Conservation (phyloP, 305 asterid genomes). For the Ilex paraguariensis region DNA sequence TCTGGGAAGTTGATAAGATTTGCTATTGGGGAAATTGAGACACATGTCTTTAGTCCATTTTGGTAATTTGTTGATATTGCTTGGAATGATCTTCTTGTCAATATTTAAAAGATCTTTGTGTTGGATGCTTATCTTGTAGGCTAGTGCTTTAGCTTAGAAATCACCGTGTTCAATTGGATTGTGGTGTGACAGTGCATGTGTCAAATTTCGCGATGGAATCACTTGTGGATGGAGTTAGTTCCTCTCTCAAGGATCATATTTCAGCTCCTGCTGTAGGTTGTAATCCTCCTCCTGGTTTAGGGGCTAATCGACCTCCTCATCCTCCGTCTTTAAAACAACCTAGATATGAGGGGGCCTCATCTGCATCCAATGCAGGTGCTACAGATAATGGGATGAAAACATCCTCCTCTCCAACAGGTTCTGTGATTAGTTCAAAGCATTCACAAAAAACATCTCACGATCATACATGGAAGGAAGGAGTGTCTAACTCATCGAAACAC, state of each 20-base stretch:
- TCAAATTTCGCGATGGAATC: conserved; percentile 48
- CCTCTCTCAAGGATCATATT: conserved; percentile 44
- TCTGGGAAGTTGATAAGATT: background rate
- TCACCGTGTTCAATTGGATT: conserved; percentile 19
- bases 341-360: conserved; percentile 35
- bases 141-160: too few species aligned
- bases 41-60: background rate
- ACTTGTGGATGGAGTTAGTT: conserved; percentile 54
- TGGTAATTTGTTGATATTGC: background rate
- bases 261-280: conserved; percentile 31
- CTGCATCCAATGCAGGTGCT: conserved; percentile 26
- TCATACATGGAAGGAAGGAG: conserved; percentile 14
- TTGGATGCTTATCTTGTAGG: background rate
- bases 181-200: conserved; percentile 27
- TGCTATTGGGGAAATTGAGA: background rate
- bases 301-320: conserved; percentile 48
- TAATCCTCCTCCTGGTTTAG: conserved; percentile 30
- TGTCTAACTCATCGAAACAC: conserved; percentile 14
- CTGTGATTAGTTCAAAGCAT: conserved; percentile 34
- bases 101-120: background rate
- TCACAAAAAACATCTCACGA: conserved; percentile 32
- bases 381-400: conserved; percentile 30
- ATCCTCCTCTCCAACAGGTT: conserved; percentile 23
- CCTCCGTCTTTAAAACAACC: conserved; percentile 38
- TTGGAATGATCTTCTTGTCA: background rate